Conservation (phyloP, 768 basidiomycete species). For the Suillus placidus region DNA sequence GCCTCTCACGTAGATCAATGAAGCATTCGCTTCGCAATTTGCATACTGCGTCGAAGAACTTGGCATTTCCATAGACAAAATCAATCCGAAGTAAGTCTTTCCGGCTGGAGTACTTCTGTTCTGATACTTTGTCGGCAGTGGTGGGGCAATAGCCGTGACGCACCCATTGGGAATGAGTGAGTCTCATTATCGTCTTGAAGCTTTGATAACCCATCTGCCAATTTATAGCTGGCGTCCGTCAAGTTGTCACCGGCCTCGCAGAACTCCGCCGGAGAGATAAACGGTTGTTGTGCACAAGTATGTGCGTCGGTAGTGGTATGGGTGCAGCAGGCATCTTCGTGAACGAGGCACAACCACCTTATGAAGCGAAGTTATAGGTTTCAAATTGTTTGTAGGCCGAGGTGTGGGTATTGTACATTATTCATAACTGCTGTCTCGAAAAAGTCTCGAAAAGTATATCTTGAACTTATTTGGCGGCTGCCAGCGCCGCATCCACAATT, state of each 20-base stretch:
- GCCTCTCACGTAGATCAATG: constrained; percentile 62
- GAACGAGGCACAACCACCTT: constrained; percentile 52
- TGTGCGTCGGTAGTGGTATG: constrained; percentile 88
- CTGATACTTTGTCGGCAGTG: constrained; percentile 45
- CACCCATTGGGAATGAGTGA: constrained; percentile 86
- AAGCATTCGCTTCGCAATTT: constrained; percentile 93
- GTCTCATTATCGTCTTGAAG: constrained; percentile 24
- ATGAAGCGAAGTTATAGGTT: constrained; percentile 28
- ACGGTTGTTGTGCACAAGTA: constrained; percentile 78
- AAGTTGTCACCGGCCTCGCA: constrained; percentile 86
- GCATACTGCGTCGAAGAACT: constrained; percentile 90
- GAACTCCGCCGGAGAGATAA: constrained; percentile 73
- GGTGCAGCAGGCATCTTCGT: constrained; percentile 82
- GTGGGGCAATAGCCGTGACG: constrained; percentile 82
- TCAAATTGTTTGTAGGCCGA: neutral
- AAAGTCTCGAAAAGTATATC: neutral
- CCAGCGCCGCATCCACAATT: constrained; percentile 60
- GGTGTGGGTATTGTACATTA: constrained; percentile 3
- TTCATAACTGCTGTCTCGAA: neutral
- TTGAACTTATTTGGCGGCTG: constrained; percentile 18
- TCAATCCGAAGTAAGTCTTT: constrained; percentile 76
- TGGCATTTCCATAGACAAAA: constrained; percentile 72
- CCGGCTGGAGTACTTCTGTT: neutral
- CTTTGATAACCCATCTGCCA: constrained; percentile 17
- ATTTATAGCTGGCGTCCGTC: constrained; percentile 73